Evolutionary conservation across 345 rosid genomes (phyloP), one percentile per base, ranked within the genome.

Genomic region (Arabidopsis suecica): DNA sequence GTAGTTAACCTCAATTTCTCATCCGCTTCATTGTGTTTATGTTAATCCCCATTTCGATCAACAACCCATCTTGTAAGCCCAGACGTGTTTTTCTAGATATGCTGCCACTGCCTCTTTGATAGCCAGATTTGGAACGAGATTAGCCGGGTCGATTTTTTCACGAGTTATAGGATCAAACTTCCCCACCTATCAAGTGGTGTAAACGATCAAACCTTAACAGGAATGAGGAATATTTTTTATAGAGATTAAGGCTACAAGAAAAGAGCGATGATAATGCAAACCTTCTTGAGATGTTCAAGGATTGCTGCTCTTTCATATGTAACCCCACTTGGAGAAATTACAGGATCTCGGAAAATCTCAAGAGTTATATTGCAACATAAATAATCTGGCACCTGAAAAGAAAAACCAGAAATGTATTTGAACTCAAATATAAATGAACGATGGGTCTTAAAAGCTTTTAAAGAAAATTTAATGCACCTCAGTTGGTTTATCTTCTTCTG

Each of bases 21-120:
- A 60, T 5, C 48, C 5, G 59, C 59, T 34, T 68, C 73, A 41
- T 33, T 30, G 54, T 45, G 63, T n/a, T 58, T 33, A 58, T 37
- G 61, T 5, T 33, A 33, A 51, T 14, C 59, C 36, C 18, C 44
- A 16, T 50, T 18, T 69, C 25, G 8, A 45, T 77, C 54, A 71
- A 75, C 77, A 83, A 34, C 71, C 74, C 14, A 22, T 32, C 69
- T 77, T 84, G 81, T 91, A 91, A 36, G 99, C 97, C 99, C 99
- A 95, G 4, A 84, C 87, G 56, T 91, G 92, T 60, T 79, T 80
- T 2, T 86, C 84, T 30, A 91, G 83, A 79, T 82, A 95, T 34
- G 96, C 89, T 51, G 83, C 88, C 56, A 95, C 93, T 47, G 97
- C 99, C 71, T 89, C 97, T 79, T 91, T 94, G 69, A 95, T 84